Evolutionary conservation across 495 filamentous ascomycete species (phyloP).

Genomic region (Platismatia glauca): DNA sequence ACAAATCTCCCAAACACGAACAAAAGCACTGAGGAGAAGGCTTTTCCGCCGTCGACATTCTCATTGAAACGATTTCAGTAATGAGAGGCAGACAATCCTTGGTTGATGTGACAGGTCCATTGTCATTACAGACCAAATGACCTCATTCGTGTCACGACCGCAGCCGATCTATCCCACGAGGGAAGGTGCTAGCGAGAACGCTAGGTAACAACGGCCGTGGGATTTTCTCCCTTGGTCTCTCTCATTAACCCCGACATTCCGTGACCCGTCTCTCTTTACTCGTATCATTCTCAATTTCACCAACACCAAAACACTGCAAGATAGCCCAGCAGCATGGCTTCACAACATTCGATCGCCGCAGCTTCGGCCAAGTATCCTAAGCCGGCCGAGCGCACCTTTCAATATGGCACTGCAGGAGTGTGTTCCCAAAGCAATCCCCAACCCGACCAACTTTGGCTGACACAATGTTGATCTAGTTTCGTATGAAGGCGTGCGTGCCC

Average conservation of each 20-base stretch:
- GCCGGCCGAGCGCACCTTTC: conserved; percentile 60
- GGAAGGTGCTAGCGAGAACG: conserved; percentile 30
- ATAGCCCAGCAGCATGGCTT: conserved; percentile 18
- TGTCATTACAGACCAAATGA: too few relatives aligned
- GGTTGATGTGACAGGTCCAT: too few relatives aligned
- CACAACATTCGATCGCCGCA: conserved; percentile 36
- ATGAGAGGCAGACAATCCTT: neutral
- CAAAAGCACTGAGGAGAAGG: neutral
- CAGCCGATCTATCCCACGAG: conserved; percentile 24
- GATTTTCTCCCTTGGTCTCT: neutral
- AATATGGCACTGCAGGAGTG: conserved; percentile 92
- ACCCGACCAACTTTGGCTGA: conserved; percentile 16
- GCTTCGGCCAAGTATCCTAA: conserved; percentile 64
- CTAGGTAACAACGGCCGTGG: neutral
- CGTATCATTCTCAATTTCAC: conserved; percentile 6
- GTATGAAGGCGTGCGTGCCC: conserved; percentile 64
- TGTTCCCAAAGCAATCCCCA: conserved; percentile 28
- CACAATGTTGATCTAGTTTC: conserved; percentile 47
- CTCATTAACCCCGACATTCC: conserved; percentile 25
- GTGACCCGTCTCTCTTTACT: conserved; percentile 20
- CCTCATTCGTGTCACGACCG: too few relatives aligned
- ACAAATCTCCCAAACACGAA: neutral
- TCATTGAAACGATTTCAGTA: neutral
- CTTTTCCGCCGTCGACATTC: neutral
- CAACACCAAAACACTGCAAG: neutral